These are phyloP conservation scores for Macrophomina phaseolina DNA, from an alignment of 2,329 filamentous ascomycete species.

Conservation along the genomic window DNA sequence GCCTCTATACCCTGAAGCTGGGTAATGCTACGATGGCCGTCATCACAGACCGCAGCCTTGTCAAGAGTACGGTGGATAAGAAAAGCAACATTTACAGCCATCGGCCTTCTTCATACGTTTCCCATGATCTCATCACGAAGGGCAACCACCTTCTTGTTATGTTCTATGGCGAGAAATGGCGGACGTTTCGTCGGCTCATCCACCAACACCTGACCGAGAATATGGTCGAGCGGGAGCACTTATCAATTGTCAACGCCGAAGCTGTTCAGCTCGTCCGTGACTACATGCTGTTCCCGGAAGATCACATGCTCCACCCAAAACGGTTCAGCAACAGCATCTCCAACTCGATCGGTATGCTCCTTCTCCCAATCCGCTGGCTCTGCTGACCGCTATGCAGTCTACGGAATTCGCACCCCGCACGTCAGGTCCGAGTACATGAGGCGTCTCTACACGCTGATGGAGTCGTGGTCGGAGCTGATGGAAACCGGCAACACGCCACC, in stretches of 20 bases:
- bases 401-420: constrained; percentile 31
- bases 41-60: constrained; percentile 46
- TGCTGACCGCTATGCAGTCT: constrained; percentile 13
- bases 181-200: constrained; percentile 52
- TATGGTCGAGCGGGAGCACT: constrained; percentile 51
- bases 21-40: constrained; percentile 50
- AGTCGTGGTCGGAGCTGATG: constrained; percentile 49
- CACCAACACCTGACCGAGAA: constrained; percentile 55
- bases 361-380: background rate
- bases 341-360: constrained; percentile 44
- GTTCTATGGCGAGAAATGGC: constrained; percentile 55
- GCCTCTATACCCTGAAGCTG: constrained; percentile 51
- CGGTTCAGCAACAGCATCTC: constrained; percentile 58
- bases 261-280: constrained; percentile 55
- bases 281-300: constrained; percentile 47
- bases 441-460: constrained; percentile 49
- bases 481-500: constrained; percentile 57
- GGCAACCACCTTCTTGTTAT: constrained; percentile 57
- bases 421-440: constrained; percentile 39
- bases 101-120: constrained; percentile 51
- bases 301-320: constrained; percentile 56
- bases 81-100: constrained; percentile 52
- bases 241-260: constrained; percentile 55
- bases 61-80: constrained; percentile 55
- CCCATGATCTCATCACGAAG: constrained; percentile 50